Conservation (phyloP, 2,329 filamentous ascomycete genomes). For the Stemphylium beticola region DNA sequence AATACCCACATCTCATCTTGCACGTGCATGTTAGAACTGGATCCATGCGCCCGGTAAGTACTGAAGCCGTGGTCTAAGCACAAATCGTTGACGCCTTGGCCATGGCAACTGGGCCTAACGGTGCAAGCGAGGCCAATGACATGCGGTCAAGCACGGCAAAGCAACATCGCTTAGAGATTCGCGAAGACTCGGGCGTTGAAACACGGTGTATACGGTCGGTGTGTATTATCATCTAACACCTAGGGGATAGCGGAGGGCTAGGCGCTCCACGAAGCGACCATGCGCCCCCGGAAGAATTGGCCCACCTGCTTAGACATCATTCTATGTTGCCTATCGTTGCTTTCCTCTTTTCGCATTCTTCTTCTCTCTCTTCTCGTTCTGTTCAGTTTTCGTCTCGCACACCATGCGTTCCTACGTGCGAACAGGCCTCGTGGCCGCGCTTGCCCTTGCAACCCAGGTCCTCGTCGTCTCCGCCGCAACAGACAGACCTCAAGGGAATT, state of each 20-base stretch:
- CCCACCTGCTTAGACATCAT: constrained; percentile 6
- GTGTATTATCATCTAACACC: constrained; percentile 2
- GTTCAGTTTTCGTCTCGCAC: neutral
- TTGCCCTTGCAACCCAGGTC: constrained; percentile 16
- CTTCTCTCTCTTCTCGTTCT: neutral
- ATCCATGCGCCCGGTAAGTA: constrained; percentile 3
- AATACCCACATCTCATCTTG: neutral
- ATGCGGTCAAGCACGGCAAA: neutral
- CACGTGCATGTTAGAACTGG: constrained; percentile 4
- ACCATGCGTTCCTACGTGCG: constrained; percentile 15
- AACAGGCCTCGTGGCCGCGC: constrained; percentile 13
- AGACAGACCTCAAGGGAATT: constrained; percentile 30
- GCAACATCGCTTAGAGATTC: constrained; percentile 23
- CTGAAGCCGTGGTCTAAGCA: neutral
- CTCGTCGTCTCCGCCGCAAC: constrained; percentile 20
- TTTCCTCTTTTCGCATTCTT: neutral
- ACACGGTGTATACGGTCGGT: constrained; percentile 27
- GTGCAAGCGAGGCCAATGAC: constrained; percentile 17
- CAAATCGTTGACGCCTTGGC: constrained; percentile 10
- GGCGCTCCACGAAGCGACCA: neutral
- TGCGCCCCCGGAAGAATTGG: constrained; percentile 4
- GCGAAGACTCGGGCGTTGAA: neutral
- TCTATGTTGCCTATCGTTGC: neutral
- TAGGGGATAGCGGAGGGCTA: constrained; percentile 8
- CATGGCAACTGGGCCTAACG: neutral